Base-by-base conservation (phyloP, 176 grass and related monocot species). In the Rhynchospora pubera region DNA sequence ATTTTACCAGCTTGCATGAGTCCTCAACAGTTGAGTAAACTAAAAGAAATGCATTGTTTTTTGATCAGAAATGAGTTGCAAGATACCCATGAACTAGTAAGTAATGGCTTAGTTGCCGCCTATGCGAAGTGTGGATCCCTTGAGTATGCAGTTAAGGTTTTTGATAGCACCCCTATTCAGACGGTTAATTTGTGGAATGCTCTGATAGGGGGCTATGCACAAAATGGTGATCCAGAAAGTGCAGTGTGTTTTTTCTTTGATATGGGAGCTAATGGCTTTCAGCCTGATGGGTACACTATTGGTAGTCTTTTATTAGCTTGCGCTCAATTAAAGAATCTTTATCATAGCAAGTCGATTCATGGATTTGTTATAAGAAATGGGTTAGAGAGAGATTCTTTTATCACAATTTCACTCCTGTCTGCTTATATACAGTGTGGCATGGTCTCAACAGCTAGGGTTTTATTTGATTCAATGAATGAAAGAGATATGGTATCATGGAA, bases 281-380 rank as follows among this genome's bases (percentile, higher is more conserved):
- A 86, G 48, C 86, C 88, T 52, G 88, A 93, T 78, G 88, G 81
- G 67, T 93, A 90, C 53, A 93, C 77, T 79, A 83, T 90, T 76
- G 91, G 88, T 18, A 90, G 91, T 21, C 59, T 90, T 72, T 85
- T 90, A 58, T 34, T 87, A 71, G 88, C 91, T 82, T 93, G 91
- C 50, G 77, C 62, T 42, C 10, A 22, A 48, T 65, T 85, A 56
- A 86, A 87, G 60, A 70, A 88, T 81, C 75, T 88, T 57, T 84
- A 50, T 3, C 50, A 84, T 75, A 81, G 84, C 43, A 88, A 84
- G 73, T 85, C 88, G 12, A 56, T 83, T 72, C 91, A 93, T 82
- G 91, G 86, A 46, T 90, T 86, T 85, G 52, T 85, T 73, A 59
- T 93, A 22, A 90, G 91, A 85, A 90, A 93, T 83, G 86, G 88